Evolutionary conservation across 2,329 filamentous ascomycete genomes (phyloP).

Genomic region (Leptographium radiaticola): DNA sequence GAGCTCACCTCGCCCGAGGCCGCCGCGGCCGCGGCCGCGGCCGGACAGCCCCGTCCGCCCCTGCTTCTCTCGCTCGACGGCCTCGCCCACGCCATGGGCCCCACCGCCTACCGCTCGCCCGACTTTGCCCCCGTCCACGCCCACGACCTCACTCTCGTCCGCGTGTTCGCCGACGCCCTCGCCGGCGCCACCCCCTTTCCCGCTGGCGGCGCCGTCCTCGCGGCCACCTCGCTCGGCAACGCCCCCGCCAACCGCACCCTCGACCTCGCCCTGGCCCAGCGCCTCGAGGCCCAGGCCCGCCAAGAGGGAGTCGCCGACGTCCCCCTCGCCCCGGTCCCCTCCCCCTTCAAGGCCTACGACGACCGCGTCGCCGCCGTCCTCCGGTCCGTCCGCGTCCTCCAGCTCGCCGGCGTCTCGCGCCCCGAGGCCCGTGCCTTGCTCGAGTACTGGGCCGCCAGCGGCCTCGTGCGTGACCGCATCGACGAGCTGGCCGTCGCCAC

Average conservation of each 20-base stretch:
- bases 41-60: conserved; percentile 27
- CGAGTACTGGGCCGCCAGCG: conserved; percentile 89
- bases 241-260: conserved; percentile 50
- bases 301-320: background rate
- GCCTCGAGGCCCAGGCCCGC: conserved; percentile 27
- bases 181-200: conserved; percentile 41
- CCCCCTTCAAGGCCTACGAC: conserved; percentile 45
- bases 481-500: conserved; percentile 61
- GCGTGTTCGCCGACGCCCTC: conserved; percentile 62
- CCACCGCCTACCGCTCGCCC: conserved; percentile 61
- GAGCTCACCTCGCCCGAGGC: conserved; percentile 49
- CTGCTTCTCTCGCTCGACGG: conserved; percentile 70
- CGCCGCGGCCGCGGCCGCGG: conserved; percentile 1
- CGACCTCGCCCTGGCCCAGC: conserved; percentile 50
- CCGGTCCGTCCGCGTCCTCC: conserved; percentile 35
- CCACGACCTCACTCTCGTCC: conserved; percentile 67
- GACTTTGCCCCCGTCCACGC: conserved; percentile 67
- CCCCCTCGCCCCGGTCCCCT: conserved; percentile 16
- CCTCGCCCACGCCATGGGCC: conserved; percentile 66
- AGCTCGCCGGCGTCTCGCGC: conserved; percentile 56
- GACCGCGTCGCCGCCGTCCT: conserved; percentile 40
- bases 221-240: conserved; percentile 62
- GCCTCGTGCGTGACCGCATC: conserved; percentile 57
- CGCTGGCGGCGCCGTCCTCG: conserved; percentile 72
- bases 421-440: conserved; percentile 66